Percentiles rank a stretch among this genome's conserved stretches.
These are phyloP conservation scores for Entomortierella parvispora DNA, from an alignment of 192 early-diverging fungal species.

Conservation along the genomic window DNA sequence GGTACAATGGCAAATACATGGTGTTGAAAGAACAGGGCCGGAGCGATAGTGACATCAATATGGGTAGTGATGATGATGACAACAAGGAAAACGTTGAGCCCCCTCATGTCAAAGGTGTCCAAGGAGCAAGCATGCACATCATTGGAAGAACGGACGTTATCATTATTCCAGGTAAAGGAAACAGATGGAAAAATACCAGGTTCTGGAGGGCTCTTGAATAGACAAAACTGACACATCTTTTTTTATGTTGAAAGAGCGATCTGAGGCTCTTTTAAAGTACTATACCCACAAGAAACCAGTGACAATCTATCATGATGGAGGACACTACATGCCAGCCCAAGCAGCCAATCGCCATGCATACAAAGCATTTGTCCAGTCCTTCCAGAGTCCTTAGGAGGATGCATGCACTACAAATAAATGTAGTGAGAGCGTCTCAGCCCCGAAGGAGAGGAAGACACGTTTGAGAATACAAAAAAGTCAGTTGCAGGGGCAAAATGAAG, in stretches of 20 bases:
- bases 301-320: constrained; percentile 42
- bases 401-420: no score
- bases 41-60: not conserved
- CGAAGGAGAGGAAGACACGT: no score
- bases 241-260: constrained; percentile 16
- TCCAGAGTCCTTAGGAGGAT: not conserved
- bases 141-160: constrained; percentile 45
- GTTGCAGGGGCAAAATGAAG: no score
- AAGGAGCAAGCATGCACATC: constrained; percentile 47
- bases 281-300: constrained; percentile 22
- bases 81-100: constrained; percentile 22
- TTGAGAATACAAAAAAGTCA: no score
- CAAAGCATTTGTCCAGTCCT: constrained; percentile 45
- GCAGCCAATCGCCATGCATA: constrained; percentile 46
- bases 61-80: not conserved
- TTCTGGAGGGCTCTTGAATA: no score
- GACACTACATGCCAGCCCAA: constrained; percentile 44
- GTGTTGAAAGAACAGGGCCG: not conserved
- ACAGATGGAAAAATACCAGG: no score
- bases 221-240: no score
- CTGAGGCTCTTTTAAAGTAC: constrained; percentile 37
- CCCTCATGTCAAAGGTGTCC: constrained; percentile 28
- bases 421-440: no score
- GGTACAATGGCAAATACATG: constrained; percentile 39
- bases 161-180: constrained; percentile 45